These are phyloP conservation scores for Mortierella sp. DNA, from an alignment of 371 early-diverging fungal genomes.

Conservation along the genomic window DNA sequence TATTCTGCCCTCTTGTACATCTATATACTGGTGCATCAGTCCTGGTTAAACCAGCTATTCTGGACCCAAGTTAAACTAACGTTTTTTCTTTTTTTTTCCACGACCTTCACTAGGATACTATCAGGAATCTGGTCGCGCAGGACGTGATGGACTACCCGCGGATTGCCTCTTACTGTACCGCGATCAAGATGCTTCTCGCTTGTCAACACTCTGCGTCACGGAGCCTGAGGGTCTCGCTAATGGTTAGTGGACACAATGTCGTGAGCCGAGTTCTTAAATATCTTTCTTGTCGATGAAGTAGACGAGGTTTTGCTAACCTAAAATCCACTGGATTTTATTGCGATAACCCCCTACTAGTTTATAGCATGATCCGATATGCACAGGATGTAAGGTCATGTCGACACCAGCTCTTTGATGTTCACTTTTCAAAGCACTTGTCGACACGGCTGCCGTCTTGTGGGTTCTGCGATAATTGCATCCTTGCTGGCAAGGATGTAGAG, in stretches of 20 bases:
- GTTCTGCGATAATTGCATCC: constrained; percentile 67
- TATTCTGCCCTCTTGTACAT: neutral
- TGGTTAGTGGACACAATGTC: constrained; percentile 42
- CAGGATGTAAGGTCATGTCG: constrained; percentile 75
- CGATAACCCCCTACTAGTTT: constrained; percentile 57
- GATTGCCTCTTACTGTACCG: constrained; percentile 87
- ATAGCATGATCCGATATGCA: constrained; percentile 75
- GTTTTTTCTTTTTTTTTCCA: neutral
- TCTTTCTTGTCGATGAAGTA: no score
- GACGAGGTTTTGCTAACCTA: neutral
- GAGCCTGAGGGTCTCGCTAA: constrained; percentile 73
- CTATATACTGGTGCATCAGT: neutral
- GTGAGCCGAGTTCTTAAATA: neutral
- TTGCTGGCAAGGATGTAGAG: constrained; percentile 31
- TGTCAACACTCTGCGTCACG: constrained; percentile 74
- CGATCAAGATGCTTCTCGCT: constrained; percentile 71
- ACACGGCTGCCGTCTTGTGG: constrained; percentile 62
- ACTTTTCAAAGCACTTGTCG: constrained; percentile 65
- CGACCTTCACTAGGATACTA: constrained; percentile 72
- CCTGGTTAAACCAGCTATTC: neutral
- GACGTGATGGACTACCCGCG: constrained; percentile 79
- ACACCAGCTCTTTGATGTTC: constrained; percentile 74
- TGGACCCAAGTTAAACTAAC: neutral
- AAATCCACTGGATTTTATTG: neutral
- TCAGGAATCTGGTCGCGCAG: constrained; percentile 95